These are phyloP conservation scores for Colletotrichum karsti DNA, from an alignment of 2,329 filamentous ascomycete species.

Conservation along the genomic window DNA sequence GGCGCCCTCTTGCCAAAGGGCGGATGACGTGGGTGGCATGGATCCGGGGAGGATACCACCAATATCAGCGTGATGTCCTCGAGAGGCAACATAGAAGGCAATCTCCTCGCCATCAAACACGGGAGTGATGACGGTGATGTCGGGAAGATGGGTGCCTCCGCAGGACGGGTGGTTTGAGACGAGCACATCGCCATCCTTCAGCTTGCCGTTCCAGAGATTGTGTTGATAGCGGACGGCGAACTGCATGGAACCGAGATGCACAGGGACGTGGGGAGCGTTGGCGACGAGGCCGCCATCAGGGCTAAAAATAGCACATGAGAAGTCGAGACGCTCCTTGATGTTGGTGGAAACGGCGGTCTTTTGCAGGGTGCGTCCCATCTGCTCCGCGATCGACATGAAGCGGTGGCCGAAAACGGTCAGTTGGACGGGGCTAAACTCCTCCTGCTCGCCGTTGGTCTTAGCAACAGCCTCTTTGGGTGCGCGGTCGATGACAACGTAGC, in stretches of 20 bases:
- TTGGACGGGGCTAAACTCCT: slow-evolving; percentile 75
- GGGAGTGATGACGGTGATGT: slow-evolving; percentile 51
- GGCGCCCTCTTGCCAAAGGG: slow-evolving; percentile 72
- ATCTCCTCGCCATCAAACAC: slow-evolving; percentile 41
- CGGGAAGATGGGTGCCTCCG: slow-evolving; percentile 47
- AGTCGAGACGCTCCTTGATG: slow-evolving; percentile 82
- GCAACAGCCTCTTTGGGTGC: slow-evolving; percentile 50
- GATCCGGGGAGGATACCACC: slow-evolving; percentile 84
- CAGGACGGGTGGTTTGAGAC: slow-evolving; percentile 61
- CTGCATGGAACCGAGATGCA: slow-evolving; percentile 82
- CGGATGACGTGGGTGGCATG: slow-evolving; percentile 80
- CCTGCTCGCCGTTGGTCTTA: slow-evolving; percentile 63
- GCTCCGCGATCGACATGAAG: slow-evolving; percentile 85
- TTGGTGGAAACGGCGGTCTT: slow-evolving; percentile 82
- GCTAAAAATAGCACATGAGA: slow-evolving; percentile 81
- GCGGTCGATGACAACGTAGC: slow-evolving; percentile 45
- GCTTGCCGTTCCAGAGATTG: slow-evolving; percentile 74
- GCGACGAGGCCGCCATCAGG: slow-evolving; percentile 76
- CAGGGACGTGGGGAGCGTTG: slow-evolving; percentile 79
- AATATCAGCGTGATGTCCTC: slow-evolving; percentile 53
- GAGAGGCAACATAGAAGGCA: slow-evolving; percentile 42
- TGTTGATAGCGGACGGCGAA: slow-evolving; percentile 76
- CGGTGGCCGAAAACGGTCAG: slow-evolving; percentile 79
- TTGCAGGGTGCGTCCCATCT: slow-evolving; percentile 80
- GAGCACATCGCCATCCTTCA: slow-evolving; percentile 78